phyloP scores from a whole-genome alignment of 208 protist genomes.

The Wallacemonas collosoma region DNA sequence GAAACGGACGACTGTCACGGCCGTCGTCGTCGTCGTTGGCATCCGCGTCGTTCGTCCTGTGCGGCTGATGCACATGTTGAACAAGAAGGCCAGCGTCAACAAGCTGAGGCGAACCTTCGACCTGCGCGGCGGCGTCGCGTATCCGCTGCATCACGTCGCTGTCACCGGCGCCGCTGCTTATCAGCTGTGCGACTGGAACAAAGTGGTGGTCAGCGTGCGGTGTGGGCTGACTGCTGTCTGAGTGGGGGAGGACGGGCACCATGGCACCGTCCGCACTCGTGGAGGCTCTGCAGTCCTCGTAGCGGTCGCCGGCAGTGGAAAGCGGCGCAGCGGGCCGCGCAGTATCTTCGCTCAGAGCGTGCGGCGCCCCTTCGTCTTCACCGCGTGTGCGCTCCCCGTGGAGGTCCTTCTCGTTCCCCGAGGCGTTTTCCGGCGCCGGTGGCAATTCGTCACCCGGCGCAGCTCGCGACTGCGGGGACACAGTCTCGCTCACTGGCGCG shows the following conservation, averaged over 20 bases:
- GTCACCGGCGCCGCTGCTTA: constrained; percentile 1
- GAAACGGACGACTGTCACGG: no score
- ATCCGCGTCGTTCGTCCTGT: no score
- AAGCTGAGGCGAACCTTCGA: not conserved
- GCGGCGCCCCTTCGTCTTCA: no score
- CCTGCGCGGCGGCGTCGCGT: not conserved
- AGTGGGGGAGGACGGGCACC: not conserved
- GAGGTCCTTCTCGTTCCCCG: no score
- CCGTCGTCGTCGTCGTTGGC: no score
- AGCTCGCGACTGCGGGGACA: no score
- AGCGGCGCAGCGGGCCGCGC: not conserved
- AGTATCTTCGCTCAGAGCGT: no score
- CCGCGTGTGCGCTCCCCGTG: no score
- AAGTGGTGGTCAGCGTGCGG: not conserved
- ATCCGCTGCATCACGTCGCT: not conserved
- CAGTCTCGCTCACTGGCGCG: no score
- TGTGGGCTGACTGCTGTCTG: not conserved
- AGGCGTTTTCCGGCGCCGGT: no score
- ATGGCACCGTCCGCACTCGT: not conserved
- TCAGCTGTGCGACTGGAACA: not conserved
- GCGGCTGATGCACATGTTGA: no score
- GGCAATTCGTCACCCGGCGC: no score
- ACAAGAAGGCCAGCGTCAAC: not conserved
- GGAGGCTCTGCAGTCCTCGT: constrained; percentile 1
- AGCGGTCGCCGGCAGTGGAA: not conserved